Evolutionary conservation across 106 monocot species (phyloP), one percentile per base, ranked within the genome.

Genomic region (Dendrobium nobile): DNA sequence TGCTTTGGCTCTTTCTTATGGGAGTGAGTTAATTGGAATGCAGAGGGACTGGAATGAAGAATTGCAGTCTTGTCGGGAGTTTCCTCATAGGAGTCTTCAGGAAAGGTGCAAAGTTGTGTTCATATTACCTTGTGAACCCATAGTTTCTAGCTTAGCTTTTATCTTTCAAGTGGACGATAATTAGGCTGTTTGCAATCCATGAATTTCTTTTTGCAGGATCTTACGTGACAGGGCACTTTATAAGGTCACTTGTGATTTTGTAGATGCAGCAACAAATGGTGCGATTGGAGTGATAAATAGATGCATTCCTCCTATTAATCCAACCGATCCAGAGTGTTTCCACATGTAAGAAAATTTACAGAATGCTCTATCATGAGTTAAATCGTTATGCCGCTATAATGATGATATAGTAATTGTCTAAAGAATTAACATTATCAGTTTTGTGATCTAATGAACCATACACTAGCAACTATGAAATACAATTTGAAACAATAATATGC

Each of bases 11-110:
- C 85, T 95, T 85, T 88, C 95, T 68, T 99, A 84, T 91, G 95
- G 99, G 67, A 88, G 82, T 61, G 99, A 99, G 79, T 78, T 91
- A 48, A 90, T 95, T 89, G 99, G 95, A 42, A 95, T 99, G 99
- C 99, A 99, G 83, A 92, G 99, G 80, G 99, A 99, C 67, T 99
- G 99, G 99, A 99, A 99, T 80, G 99, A 99, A 79, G 99, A 99
- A 76, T 79, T 99, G 41, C 99, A 99, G 72, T 95, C 99, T 65
- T 99, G 99, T 82, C 85, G 91, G 42, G 99, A 99, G 82, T 99
- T 99, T 82, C 93, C 99, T 87, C 93, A 95, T 82, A 83, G 73
- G 41, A 93, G 79, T 85, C 84, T 81, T 64, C 99, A 99, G 77
- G 99, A 99, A 89, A 99, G 93, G 99, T 95, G 67, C 67, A 77